phyloP scores from a whole-genome alignment of 1,284 basidiomycete species.

The Rhizoctonia solani region DNA sequence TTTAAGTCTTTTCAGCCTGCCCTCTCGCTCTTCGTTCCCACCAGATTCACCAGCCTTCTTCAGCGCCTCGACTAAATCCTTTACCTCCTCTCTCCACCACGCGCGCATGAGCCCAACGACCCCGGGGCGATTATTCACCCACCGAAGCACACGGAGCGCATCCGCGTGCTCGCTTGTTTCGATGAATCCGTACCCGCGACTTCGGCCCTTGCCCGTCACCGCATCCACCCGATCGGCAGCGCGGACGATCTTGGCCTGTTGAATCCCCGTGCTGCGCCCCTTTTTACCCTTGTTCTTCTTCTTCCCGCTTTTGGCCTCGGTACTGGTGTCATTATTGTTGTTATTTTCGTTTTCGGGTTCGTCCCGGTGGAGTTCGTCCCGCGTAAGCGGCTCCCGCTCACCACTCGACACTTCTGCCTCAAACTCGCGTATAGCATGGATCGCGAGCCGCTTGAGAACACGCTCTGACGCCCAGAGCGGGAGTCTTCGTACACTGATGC shows the following conservation, averaged over 20 bases:
- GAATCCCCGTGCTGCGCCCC: slow-evolving; percentile 60
- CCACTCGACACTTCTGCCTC: slow-evolving; percentile 76
- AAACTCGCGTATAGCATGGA: slow-evolving; percentile 80
- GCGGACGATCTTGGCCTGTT: slow-evolving; percentile 89
- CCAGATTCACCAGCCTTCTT: too few relatives aligned
- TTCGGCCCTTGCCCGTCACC: slow-evolving; percentile 81
- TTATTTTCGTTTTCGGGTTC: too few relatives aligned
- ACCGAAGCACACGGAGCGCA: slow-evolving; percentile 87
- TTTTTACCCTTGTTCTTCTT: slow-evolving; percentile 46
- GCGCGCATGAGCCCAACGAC: slow-evolving; percentile 66
- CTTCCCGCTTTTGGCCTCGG: slow-evolving; percentile 45
- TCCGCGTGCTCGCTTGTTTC: slow-evolving; percentile 89
- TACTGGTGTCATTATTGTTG: too few relatives aligned
- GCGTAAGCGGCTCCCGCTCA: slow-evolving; percentile 62
- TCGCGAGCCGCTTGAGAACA: slow-evolving; percentile 84
- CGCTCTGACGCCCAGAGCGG: slow-evolving; percentile 90
- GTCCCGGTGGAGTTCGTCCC: slow-evolving; percentile 79
- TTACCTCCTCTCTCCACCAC: slow-evolving; percentile 86
- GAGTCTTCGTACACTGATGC: slow-evolving; percentile 90
- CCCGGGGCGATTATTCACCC: slow-evolving; percentile 87
- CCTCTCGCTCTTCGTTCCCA: too few relatives aligned
- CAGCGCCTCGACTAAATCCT: slow-evolving; percentile 63
- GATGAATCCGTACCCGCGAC: slow-evolving; percentile 94
- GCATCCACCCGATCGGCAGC: slow-evolving; percentile 81
- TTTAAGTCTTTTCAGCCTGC: slow-evolving; percentile 35